Evolutionary conservation across 2,329 filamentous ascomycete species (phyloP).

Genomic region (Arthrobotrys conoides): DNA sequence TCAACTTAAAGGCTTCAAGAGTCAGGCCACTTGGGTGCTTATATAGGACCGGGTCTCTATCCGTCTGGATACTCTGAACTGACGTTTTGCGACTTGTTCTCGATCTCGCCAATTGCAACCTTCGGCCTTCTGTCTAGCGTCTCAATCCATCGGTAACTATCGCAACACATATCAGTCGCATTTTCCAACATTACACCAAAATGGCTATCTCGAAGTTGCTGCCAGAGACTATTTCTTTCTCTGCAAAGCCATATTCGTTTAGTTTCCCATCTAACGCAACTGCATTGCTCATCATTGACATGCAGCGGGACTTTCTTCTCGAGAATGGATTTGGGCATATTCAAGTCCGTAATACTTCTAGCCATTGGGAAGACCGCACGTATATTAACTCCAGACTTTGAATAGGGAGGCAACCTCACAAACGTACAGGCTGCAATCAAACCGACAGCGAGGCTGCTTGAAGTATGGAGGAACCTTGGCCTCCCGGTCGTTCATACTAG

Average conservation of each 20-base stretch:
- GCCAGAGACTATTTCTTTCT: constrained; percentile 55
- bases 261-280: constrained; percentile 69
- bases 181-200: constrained; percentile 20
- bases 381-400: background rate
- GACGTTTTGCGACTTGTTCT: constrained; percentile 16
- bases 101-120: background rate
- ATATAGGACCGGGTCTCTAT: constrained; percentile 44
- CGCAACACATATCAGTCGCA: constrained; percentile 29
- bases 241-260: constrained; percentile 70
- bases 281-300: constrained; percentile 71
- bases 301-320: constrained; percentile 72
- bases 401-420: constrained; percentile 54
- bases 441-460: constrained; percentile 66
- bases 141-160: no score
- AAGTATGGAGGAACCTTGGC: constrained; percentile 68
- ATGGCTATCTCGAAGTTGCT: constrained; percentile 58
- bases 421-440: constrained; percentile 63
- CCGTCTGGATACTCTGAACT: constrained; percentile 9
- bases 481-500: constrained; percentile 70
- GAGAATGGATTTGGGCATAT: constrained; percentile 71
- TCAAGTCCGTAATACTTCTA: constrained; percentile 67
- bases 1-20: constrained; percentile 27
- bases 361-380: constrained; percentile 61
- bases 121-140: no score
- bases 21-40: constrained; percentile 50